Percentiles rank a stretch among this genome's conserved stretches.
These are phyloP conservation scores for Blastobotrys mokoenaii DNA, from an alignment of 805 yeast species.

Conservation along the genomic window DNA sequence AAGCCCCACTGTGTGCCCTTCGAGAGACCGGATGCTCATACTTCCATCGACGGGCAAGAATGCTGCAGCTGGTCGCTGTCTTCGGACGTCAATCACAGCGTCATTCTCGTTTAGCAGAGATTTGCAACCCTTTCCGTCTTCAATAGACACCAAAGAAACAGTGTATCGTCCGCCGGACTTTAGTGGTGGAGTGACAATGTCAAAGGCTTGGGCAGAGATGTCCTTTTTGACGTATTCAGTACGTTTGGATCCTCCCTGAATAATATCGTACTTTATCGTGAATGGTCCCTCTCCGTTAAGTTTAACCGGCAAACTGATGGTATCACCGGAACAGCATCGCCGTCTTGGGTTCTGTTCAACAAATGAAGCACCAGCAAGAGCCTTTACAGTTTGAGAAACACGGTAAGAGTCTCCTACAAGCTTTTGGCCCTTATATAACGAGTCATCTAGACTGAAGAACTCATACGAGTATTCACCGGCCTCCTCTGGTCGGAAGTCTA, in stretches of 20 bases:
- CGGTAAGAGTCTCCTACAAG: slow-evolving; percentile 17
- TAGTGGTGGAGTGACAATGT: slow-evolving; percentile 48
- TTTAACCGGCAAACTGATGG: slow-evolving; percentile 41
- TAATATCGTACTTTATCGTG: slow-evolving; percentile 55
- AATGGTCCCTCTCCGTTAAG: slow-evolving; percentile 81
- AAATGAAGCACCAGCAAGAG: slow-evolving; percentile 35
- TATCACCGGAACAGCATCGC: slow-evolving; percentile 41
- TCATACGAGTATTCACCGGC: slow-evolving; percentile 79
- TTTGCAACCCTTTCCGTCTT: slow-evolving; percentile 71
- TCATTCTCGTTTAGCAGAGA: slow-evolving; percentile 62
- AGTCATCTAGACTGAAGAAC: slow-evolving; percentile 57
- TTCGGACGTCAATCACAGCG: slow-evolving; percentile 56
- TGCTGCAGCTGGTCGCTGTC: slow-evolving; percentile 54
- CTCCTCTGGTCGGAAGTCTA: slow-evolving; percentile 63
- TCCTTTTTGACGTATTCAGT: slow-evolving; percentile 35
- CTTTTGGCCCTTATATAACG: slow-evolving; percentile 39
- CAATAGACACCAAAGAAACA: slow-evolving; percentile 52
- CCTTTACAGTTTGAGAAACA: slow-evolving; percentile 28
- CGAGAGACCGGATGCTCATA: slow-evolving; percentile 25
- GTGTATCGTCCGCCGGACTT: slow-evolving; percentile 65
- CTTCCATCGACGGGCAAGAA: slow-evolving; percentile 36
- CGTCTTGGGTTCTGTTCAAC: slow-evolving; percentile 13
- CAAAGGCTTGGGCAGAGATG: slow-evolving; percentile 31
- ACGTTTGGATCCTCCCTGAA: slow-evolving; percentile 48
- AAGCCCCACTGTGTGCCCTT: slow-evolving; percentile 50